Percentiles rank a stretch among this genome's conserved stretches.
phyloP scores from a whole-genome alignment of 495 filamentous ascomycete genomes.

The Aspergillus leporis region DNA sequence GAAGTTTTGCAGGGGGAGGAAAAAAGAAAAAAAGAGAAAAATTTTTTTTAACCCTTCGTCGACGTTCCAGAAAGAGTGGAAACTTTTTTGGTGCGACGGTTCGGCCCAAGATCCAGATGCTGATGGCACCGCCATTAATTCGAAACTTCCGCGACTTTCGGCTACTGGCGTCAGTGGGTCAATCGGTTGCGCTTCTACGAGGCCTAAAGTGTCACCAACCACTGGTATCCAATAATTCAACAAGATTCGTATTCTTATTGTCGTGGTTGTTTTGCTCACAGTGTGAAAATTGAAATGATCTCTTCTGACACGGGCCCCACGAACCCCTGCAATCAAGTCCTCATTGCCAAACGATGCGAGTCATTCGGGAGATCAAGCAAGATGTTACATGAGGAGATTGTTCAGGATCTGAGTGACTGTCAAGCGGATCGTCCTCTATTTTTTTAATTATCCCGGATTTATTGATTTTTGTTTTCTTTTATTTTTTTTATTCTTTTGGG shows the following conservation, averaged over 20 bases:
- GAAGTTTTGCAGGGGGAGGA: neutral
- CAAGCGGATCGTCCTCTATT: neutral
- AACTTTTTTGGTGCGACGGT: slow-evolving; percentile 22
- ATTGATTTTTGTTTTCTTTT: neutral
- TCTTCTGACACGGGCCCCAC: slow-evolving; percentile 16
- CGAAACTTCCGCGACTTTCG: slow-evolving; percentile 23
- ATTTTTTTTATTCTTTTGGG: neutral
- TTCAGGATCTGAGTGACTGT: slow-evolving; percentile 12
- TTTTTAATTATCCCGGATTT: no score
- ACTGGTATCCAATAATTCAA: neutral
- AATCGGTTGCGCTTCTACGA: slow-evolving; percentile 1
- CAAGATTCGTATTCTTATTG: slow-evolving; percentile 1
- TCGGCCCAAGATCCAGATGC: slow-evolving; percentile 27
- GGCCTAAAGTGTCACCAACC: neutral
- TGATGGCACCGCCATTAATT: slow-evolving; percentile 20
- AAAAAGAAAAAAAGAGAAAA: slow-evolving; percentile 5
- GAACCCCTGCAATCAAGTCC: slow-evolving; percentile 18
- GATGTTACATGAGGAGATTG: slow-evolving; percentile 16
- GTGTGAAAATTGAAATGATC: slow-evolving; percentile 6
- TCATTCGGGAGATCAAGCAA: slow-evolving; percentile 18
- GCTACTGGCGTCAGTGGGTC: slow-evolving; percentile 13
- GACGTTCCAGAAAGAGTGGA: slow-evolving; percentile 28
- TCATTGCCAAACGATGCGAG: slow-evolving; percentile 14
- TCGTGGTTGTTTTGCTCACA: neutral
- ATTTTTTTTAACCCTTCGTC: slow-evolving; percentile 2